Evolutionary conservation across 768 basidiomycete genomes (phyloP), one percentile per base, ranked within the genome.

Genomic region (Phanerochaete carnosa): DNA sequence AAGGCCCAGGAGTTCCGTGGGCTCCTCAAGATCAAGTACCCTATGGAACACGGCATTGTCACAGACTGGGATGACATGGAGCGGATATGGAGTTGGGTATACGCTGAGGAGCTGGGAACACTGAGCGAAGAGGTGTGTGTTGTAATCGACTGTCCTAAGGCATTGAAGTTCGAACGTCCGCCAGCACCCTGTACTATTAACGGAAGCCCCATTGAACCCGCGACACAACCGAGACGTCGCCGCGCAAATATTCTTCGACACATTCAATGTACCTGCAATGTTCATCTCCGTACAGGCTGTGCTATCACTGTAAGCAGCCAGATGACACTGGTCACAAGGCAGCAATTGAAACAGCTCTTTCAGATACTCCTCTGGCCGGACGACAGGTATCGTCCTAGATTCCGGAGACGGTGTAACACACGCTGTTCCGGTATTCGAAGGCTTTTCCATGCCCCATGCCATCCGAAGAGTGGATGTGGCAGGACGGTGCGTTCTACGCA

Each of bases 1-100:
- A 87, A 89, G 65, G 97, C 97, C 19, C 96, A 99, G 75, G 97
- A 98, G 69, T 90, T 94, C 65, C 82, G 97, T 57, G 97, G 97
- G 11, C 79, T 99, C 65, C 80, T 99, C 66, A 96, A 96, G 82
- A 95, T 98, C 68, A 96, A 95, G 75, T 99, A 98, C 72, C 97
- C 97, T 28, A 98, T 99, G 89, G 94, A 96, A 72, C 97, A 98
- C 73, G 97, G 97, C 13, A 95, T 99, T 61, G 97, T 99, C 9
- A 96, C 92, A 37, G 94, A 99, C 78, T 99, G 97, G 96, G 97
- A 99, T 72, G 97, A 99, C 71, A 99, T 99, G 97, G 97, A 99
- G 74, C 87, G 92, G 62, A 98, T 99, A 82, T 99, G 97, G 97
- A 90, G 83, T 65, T 95, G 94, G 89, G 91, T 98, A 50, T 99